Evolutionary conservation across 208 protist genomes (phyloP), one percentile per base, ranked within the genome.

Genomic region (Blastocrithidia nonstop): DNA sequence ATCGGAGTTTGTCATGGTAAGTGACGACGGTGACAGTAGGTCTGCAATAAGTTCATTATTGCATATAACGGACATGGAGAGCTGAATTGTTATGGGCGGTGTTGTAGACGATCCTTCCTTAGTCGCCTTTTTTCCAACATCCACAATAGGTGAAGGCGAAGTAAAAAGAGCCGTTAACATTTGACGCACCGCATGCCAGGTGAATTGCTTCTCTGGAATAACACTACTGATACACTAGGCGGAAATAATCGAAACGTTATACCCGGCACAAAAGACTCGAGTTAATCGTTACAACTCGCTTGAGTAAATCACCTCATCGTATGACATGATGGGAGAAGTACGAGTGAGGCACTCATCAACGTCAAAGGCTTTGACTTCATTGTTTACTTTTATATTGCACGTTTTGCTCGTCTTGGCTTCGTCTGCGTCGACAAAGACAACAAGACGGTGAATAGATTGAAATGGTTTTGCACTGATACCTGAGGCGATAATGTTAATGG

Each of bases 261-360:
- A 61, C 36, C 74, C 74, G 22, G 27, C 32, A 17, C 11, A 19
- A 17, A 76, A 50, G 37, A 79, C 37, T 31, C 31, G 45, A 9
- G 37, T n/a, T 52, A 84, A 50, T 23, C 66, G 65, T 13, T 40
- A 25, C 23, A 71, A 41, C 41, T 79, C 59, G 38, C 66, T 64
- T 24, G 69, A 75, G 24, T 20, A 15, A 23, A 61, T 15, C 41
- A 17, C 21, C 23, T 26, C 19, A 17, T n/a, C 29, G 21, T 46
- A 16, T 17, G 50, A 24, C 17, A 8, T 41, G 2, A 45, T 19
- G 13, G 51, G 39, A 24, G 47, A 41, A 25, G 50, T 22, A 37
- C 72, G 59, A 54, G 61, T 68, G n/a, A n/a, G n/a, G n/a, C n/a
- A n/a, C 57, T 84, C 74, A 41, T 84, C 61, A 27, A 76, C 70